Base-by-base conservation (phyloP, 768 basidiomycete species). In the Leucosporidium scottii region DNA sequence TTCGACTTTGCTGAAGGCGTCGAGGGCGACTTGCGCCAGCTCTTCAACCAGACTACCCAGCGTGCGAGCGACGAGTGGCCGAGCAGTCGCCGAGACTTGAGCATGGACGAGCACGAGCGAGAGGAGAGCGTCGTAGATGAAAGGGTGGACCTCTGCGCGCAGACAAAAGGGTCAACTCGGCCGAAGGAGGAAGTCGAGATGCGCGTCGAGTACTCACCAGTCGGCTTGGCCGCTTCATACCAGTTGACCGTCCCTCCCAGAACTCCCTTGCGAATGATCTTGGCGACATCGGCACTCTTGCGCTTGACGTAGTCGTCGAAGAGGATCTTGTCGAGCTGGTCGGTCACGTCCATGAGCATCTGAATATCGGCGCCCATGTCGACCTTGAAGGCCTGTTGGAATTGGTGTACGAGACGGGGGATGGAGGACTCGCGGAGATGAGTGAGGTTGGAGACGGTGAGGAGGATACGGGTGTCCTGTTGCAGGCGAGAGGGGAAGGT, bases 181-280 rank as follows among this genome's bases (percentile, higher is more conserved):
- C 66, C 31, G 8, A 4, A 10, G 57, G 44, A 39, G 27, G n/a
- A 25, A 4, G 4, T 28, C 4, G 21, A 25, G 18, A 59, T 20
- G 15, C 3, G 21, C 21, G 31, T 54, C 64, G 61, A 25, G 30
- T 48, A 75, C 83, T 59, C 74, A 89, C 94, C 92, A 70, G 86
- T 89, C 6, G 96, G 96, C 75, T 94, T 92, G 5, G 89, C 86
- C 0, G 90, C 91, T 72, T 92, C 88, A 74, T 87, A 90, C 96
- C 96, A 99, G 76, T 97, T 91, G 83, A 97, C 90, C 39, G 83
- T 80, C 31, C 81, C 81, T 60, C 89, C 84, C 34, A 96, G 80
- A 56, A 99, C 88, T 15, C 96, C 96, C 61, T 82, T 81, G 31
- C 87, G 85, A 49, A 97, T 81, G 59, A 90, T 86, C 47, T 80